Percentiles rank a stretch among this genome's conserved stretches.
Evolutionary conservation across 2,329 filamentous ascomycete species (phyloP).

Genomic region (Boeremia lycopersici): DNA sequence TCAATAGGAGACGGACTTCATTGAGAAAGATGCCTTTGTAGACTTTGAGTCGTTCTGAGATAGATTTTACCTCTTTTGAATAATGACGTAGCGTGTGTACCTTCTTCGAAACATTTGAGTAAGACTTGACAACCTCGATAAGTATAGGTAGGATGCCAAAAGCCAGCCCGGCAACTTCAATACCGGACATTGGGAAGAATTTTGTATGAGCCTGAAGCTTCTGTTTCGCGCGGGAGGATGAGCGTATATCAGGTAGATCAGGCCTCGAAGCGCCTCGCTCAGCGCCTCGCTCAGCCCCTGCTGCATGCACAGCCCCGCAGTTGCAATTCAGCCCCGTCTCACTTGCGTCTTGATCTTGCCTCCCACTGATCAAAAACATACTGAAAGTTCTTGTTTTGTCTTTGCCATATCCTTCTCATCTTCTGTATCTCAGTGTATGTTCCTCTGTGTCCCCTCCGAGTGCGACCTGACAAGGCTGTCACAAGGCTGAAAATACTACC

Average conservation of each 20-base stretch:
- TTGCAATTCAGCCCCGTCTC: neutral
- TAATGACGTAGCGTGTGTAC: constrained; percentile 27
- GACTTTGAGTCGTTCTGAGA: constrained; percentile 21
- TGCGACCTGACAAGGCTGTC: too few species aligned
- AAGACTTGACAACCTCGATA: constrained; percentile 29
- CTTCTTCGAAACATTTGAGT: constrained; percentile 13
- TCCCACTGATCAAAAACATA: neutral
- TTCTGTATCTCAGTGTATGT: too few species aligned
- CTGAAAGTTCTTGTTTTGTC: neutral
- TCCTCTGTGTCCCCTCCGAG: neutral
- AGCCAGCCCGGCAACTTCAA: constrained; percentile 29
- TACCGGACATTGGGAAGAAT: constrained; percentile 19
- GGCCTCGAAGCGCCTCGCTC: neutral
- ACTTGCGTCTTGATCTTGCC: neutral
- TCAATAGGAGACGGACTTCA: constrained; percentile 28
- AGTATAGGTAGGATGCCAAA: constrained; percentile 33
- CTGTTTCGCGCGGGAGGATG: neutral
- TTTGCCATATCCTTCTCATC: neutral
- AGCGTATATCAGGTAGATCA: neutral
- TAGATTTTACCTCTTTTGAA: constrained; percentile 23
- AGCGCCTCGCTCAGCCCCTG: neutral
- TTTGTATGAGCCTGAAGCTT: neutral
- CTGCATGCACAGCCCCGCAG: constrained; percentile 8
- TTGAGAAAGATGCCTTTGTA: constrained; percentile 28
- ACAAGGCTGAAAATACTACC: too few species aligned